Evolutionary conservation across 192 early-diverging fungal genomes (phyloP).

Genomic region (Backusella sp.): DNA sequence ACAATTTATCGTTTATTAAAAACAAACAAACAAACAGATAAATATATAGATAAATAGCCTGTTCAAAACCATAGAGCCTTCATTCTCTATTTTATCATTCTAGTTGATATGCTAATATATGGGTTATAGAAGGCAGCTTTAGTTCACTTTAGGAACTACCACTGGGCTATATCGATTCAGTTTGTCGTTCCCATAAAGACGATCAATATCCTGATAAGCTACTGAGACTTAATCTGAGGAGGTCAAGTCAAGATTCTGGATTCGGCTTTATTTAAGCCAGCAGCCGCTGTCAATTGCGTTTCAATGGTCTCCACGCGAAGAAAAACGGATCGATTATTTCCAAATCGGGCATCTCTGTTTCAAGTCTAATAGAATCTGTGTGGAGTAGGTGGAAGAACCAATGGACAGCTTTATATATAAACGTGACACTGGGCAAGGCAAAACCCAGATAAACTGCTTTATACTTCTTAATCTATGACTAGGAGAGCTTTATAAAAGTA

Average conservation of each 20-base stretch:
- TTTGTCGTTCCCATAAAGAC: neutral
- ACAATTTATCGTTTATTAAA: neutral
- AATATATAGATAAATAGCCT: no score
- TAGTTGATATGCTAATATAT: neutral
- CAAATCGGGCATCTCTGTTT: neutral
- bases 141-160: neutral
- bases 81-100: neutral
- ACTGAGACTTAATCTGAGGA: neutral
- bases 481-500: neutral
- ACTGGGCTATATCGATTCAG: neutral
- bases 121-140: neutral
- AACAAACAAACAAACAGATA: neutral
- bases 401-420: neutral
- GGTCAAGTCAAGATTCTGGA: neutral
- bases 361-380: neutral
- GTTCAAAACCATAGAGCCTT: neutral
- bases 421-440: neutral
- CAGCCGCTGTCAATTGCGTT: neutral
- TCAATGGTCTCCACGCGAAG: neutral
- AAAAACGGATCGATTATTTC: neutral
- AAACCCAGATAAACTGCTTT: neutral
- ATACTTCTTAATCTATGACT: neutral
- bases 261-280: neutral
- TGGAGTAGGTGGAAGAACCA: neutral
- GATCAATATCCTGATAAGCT: neutral